These are phyloP conservation scores for Cucumis variabilis DNA, from an alignment of 331 rosid genomes.

Conservation along the genomic window DNA sequence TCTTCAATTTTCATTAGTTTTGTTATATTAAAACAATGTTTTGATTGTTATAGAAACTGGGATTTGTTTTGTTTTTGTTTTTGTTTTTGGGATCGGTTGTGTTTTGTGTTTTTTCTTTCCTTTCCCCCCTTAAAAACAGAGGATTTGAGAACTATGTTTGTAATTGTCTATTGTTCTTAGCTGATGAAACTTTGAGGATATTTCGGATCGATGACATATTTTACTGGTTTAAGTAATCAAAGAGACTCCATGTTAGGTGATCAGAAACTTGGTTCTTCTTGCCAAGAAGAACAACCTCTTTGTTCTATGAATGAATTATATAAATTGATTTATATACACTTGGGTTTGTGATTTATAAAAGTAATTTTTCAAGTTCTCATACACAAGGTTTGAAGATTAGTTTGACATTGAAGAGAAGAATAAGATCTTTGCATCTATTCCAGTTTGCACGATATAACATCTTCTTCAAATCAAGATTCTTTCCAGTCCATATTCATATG, in stretches of 20 bases:
- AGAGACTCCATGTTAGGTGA: slow-evolving; percentile 49
- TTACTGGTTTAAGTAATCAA: slow-evolving; percentile 45
- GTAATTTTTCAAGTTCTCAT: not conserved
- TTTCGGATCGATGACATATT: slow-evolving; percentile 43
- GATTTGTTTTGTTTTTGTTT: too few relatives aligned
- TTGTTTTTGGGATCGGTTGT: too few relatives aligned
- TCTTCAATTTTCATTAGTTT: too few relatives aligned
- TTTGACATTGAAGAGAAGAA: not conserved
- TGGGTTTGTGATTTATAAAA: not conserved
- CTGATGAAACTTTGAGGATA: not conserved
- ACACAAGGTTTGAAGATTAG: not conserved
- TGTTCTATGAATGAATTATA: slow-evolving; percentile 24
- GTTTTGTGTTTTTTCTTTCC: too few relatives aligned
- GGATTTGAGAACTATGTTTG: slow-evolving; percentile 23
- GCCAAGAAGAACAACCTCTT: slow-evolving; percentile 39
- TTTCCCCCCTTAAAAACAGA: too few relatives aligned
- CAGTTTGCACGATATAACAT: not conserved
- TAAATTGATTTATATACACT: not conserved
- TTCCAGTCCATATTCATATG: not conserved
- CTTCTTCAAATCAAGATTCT: not conserved
- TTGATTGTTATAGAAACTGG: too few relatives aligned
- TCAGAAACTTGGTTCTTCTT: slow-evolving; percentile 47
- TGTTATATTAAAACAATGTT: too few relatives aligned
- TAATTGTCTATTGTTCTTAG: not conserved
- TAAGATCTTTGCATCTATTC: not conserved